Evolutionary conservation across 2,329 filamentous ascomycete species (phyloP), one percentile per base, ranked within the genome.

Genomic region (Ascomycota sp.): DNA sequence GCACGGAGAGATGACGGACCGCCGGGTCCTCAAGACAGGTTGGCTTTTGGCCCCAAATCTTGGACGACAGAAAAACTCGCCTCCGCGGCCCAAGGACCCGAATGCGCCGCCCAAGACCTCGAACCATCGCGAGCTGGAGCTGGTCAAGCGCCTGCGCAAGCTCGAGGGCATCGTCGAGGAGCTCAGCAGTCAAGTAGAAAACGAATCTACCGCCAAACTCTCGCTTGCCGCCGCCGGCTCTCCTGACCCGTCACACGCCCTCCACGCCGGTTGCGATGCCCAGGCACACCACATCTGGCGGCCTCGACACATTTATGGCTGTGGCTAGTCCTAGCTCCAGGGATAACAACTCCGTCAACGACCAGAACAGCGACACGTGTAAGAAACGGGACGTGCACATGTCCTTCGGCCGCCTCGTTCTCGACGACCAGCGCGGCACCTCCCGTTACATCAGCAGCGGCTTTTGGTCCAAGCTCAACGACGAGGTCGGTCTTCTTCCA

Each of bases 161-260:
- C 52, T 85, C 19, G 78, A 85, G 47, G 75, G 75, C 27, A 79
- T 85, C 20, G 78, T 85, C 11, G 67, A 75, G 46, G 69, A 75
- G 38, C 47, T 75, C 30, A 75, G 69, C 45, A 65, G 69, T 6
- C 70, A 75, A 49, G 63, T 74, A 31, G 66, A 71, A 36, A 49
- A 67, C 17, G 66, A 70, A 38, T 44, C 48, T 4, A 38, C 37
- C 4, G 44, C 43, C 27, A 51, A 44, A 29, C 40, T n/a, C n/a
- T n/a, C 34, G n/a, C 37, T 43, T 11, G 51, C 46, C 4, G 37
- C 47, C 1, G 38, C 43, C 5, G 42, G 37, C 29, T 51, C 52
- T 1, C 47, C 48, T 3, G 42, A 52, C n/a, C 17, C 10, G 8
- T 23, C 25, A 24, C 25, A 25, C 15, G 13, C n/a, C 20, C 13